A percentile compares a stretch with the other conserved stretches of the same genome.
Evolutionary conservation across 306 rosid species (phyloP).

Genomic region (Dalbergia cultrata): DNA sequence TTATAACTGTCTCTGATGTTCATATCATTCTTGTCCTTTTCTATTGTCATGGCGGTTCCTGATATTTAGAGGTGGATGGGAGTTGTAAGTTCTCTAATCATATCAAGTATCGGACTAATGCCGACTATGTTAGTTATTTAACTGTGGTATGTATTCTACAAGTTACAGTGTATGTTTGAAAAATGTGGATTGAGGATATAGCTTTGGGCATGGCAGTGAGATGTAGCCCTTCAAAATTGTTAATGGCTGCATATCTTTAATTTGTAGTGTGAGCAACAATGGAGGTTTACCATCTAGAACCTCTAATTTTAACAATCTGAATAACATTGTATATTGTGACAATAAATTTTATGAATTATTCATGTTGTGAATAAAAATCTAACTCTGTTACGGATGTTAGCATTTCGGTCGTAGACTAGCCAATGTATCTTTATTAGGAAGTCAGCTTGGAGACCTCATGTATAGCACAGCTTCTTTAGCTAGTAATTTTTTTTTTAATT

Average conservation of each 20-base stretch:
- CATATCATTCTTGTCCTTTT: conserved; percentile 4
- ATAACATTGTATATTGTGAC: neutral
- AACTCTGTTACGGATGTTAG: conserved; percentile 15
- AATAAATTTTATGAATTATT: neutral
- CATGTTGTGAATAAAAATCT: neutral
- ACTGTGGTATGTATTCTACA: conserved; percentile 20
- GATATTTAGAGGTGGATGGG: conserved; percentile 9
- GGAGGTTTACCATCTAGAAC: conserved; percentile 13
- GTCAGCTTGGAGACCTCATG: conserved; percentile 23
- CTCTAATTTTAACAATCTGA: neutral
- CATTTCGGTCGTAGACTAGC: conserved; percentile 11
- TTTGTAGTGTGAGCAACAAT: neutral
- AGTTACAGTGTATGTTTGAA: neutral
- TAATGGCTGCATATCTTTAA: neutral
- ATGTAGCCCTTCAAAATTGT: neutral
- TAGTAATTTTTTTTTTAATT: conserved; percentile 1
- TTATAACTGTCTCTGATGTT: neutral
- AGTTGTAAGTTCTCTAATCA: neutral
- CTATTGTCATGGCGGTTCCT: conserved; percentile 13
- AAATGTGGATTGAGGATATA: neutral
- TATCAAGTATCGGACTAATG: neutral
- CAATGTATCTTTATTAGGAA: conserved; percentile 1
- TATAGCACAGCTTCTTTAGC: conserved; percentile 37
- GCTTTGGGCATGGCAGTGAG: conserved; percentile 1
- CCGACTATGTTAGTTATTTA: neutral